Evolutionary conservation across 2,329 filamentous ascomycete species (phyloP).

Genomic region (Colletotrichum tamarilloi): DNA sequence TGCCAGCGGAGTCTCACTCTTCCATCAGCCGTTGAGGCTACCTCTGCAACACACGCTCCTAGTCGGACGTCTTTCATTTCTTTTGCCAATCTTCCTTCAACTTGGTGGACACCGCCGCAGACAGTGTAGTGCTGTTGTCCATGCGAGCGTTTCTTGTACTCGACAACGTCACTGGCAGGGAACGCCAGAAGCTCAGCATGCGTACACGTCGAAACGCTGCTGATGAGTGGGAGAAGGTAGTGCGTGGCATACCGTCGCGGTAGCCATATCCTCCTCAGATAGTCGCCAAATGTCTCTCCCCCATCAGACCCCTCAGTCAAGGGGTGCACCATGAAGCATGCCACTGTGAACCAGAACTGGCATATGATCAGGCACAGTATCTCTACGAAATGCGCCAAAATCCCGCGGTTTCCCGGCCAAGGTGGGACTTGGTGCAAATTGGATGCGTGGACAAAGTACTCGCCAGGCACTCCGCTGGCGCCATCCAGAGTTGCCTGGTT

Average conservation of each 20-base stretch:
- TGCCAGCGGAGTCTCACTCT: constrained; percentile 49
- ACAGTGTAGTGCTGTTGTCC: constrained; percentile 63
- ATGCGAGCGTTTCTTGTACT: constrained; percentile 60
- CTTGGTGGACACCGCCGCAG: constrained; percentile 58
- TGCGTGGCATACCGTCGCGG: constrained; percentile 58
- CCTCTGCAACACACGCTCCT: constrained; percentile 48
- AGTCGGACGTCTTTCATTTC: constrained; percentile 54
- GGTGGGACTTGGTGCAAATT: constrained; percentile 62
- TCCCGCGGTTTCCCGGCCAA: constrained; percentile 49
- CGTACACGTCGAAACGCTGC: constrained; percentile 65
- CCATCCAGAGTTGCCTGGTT: no score
- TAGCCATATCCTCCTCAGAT: constrained; percentile 60
- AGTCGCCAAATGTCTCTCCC: constrained; percentile 59
- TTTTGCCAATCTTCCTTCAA: constrained; percentile 57
- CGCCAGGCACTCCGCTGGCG: neutral
- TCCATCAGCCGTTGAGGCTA: constrained; percentile 38
- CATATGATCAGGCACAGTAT: constrained; percentile 57
- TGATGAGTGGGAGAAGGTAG: constrained; percentile 66
- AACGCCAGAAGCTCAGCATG: constrained; percentile 61
- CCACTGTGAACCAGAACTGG: constrained; percentile 65
- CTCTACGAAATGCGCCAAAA: constrained; percentile 55
- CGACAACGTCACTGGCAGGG: constrained; percentile 63
- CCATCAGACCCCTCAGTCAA: constrained; percentile 10
- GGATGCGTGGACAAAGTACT: constrained; percentile 65
- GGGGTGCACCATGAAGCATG: constrained; percentile 60